Conservation (phyloP, 306 rosid genomes). For the Pueraria montana region DNA sequence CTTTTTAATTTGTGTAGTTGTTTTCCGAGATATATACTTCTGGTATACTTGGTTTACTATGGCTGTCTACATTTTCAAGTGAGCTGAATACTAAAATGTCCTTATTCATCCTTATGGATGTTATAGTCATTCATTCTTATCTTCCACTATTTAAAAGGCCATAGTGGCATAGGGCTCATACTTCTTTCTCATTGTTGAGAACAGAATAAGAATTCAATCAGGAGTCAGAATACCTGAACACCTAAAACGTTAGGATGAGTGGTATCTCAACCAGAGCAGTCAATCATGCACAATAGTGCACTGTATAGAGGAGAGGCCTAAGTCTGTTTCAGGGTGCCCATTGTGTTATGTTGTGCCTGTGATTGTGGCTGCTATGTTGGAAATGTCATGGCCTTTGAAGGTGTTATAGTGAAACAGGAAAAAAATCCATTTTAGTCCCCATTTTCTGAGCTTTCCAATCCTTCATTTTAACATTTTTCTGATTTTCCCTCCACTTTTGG, state of each 20-base stretch:
- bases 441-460: too few species aligned
- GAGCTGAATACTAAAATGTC: not conserved
- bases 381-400: not conserved
- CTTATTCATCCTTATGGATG: not conserved
- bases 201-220: not conserved
- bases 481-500: not conserved
- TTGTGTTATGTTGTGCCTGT: not conserved
- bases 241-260: not conserved
- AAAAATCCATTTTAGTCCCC: not conserved
- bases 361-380: too few species aligned
- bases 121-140: too few species aligned
- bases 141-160: not conserved
- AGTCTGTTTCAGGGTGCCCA: not conserved
- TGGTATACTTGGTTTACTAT: not conserved
- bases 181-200: not conserved
- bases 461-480: too few species aligned
- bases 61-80: not conserved
- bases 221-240: not conserved
- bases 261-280: not conserved
- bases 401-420: not conserved
- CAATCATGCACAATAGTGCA: not conserved
- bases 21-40: not conserved
- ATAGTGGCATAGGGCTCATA: not conserved
- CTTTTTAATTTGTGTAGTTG: not conserved
- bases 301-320: not conserved